Evolutionary conservation across 345 rosid genomes (phyloP), one percentile per base, ranked within the genome.

Genomic region (Rhizophora apiculata): DNA sequence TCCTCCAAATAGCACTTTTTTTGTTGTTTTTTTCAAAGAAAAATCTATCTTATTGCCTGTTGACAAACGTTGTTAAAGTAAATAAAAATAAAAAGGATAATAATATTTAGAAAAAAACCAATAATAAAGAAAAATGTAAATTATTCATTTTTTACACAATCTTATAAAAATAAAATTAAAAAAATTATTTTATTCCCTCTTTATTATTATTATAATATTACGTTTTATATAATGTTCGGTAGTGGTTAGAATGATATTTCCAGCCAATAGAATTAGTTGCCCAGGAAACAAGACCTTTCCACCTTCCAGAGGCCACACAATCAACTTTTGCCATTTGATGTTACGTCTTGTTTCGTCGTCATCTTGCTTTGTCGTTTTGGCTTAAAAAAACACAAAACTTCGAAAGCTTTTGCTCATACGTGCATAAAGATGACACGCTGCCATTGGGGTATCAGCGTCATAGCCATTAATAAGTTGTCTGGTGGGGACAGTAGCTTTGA

Each of bases 241-340:
- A 34, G 37, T 8, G 9, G 8, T 39, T 43, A 8, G 31, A 30
- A 34, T 48, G 19, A 13, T 24, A 30, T 39, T 43, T 43, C 20
- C n/a, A 29, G 39, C 71, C 65, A 69, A 76, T 72, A 39, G 30
- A 72, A 81, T 19, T 46, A 64, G 63, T 72, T 81, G 74, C 67
- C 66, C 1, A 4, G 4, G 63, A 72, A 70, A 74, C 68, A 64
- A 74, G 57, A 74, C 67, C 72, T 70, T 66, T 78, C 82, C 57
- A 11, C 19, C 80, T 27, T 57, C 72, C 67, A 77, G 68, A 60
- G 60, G 54, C 60, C 3, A 51, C 3, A 84, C 85, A 82, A 73
- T 73, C 2, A 8, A 0, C 0, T 4, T 0, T 9, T 0, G 80
- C 65, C 87, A 84, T 59, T 63, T 77, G 73, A 22, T 54, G 2